phyloP scores from a whole-genome alignment of 2,329 filamentous ascomycete species.

The Fusarium secorum region DNA sequence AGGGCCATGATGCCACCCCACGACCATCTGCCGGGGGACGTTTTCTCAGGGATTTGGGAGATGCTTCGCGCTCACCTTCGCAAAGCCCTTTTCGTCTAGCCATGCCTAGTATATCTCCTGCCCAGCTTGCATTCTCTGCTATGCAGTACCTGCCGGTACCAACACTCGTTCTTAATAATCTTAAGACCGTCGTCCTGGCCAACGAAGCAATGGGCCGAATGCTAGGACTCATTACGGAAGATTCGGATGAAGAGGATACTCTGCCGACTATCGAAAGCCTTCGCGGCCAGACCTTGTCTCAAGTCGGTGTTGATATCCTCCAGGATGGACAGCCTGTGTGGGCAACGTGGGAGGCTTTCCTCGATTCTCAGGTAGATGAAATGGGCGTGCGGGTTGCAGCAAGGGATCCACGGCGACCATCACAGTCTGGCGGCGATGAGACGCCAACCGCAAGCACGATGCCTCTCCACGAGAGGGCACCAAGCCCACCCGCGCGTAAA shows the following conservation, averaged over 20 bases:
- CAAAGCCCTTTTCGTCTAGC: conserved; percentile 51
- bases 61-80: conserved; percentile 46
- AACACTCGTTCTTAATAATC: conserved; percentile 70
- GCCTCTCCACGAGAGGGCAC: conserved; percentile 47
- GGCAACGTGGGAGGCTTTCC: conserved; percentile 66
- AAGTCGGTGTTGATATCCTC: conserved; percentile 77
- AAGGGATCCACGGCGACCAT: conserved; percentile 33
- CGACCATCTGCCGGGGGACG: conserved; percentile 42
- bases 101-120: conserved; percentile 59
- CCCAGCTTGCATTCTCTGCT: conserved; percentile 69
- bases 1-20: conserved; percentile 38
- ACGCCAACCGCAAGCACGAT: conserved; percentile 48
- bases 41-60: conserved; percentile 47
- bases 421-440: conserved; percentile 43
- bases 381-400: conserved; percentile 45
- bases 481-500: conserved; percentile 37
- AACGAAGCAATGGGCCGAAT: conserved; percentile 79
- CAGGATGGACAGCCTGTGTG: conserved; percentile 70
- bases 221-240: conserved; percentile 63
- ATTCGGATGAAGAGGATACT: conserved; percentile 51
- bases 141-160: conserved; percentile 79
- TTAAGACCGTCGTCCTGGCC: conserved; percentile 75
- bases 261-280: conserved; percentile 65
- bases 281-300: conserved; percentile 70
- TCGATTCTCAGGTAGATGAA: conserved; percentile 61